A percentile compares a stretch with the other conserved stretches of the same genome.
Evolutionary conservation across 352 stramenopile genomes (phyloP).

Genomic region (Elongisporangium anandrum): DNA sequence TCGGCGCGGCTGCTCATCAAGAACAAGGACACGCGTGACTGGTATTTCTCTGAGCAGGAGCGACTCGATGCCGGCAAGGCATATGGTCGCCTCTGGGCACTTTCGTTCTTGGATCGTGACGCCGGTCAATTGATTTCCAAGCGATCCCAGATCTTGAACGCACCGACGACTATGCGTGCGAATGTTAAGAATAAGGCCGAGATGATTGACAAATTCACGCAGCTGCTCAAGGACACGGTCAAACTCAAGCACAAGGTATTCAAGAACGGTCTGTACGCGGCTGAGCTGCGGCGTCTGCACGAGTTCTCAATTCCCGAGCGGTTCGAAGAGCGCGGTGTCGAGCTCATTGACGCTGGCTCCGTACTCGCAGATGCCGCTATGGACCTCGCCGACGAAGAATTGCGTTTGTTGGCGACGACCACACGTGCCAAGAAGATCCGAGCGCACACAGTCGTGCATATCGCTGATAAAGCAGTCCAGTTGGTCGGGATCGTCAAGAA

Average conservation of each 20-base stretch:
- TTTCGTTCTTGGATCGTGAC: conserved; percentile 79
- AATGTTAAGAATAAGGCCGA: conserved; percentile 76
- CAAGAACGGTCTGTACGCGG: conserved; percentile 60
- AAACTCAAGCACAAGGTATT: conserved; percentile 89
- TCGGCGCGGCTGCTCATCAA: conserved; percentile 83
- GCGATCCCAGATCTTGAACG: conserved; percentile 63
- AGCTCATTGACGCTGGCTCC: conserved; percentile 58
- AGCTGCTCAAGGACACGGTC: conserved; percentile 81
- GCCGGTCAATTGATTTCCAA: conserved; percentile 73
- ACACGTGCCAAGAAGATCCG: conserved; percentile 81
- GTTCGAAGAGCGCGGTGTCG: conserved; percentile 61
- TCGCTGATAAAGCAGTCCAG: conserved; percentile 69
- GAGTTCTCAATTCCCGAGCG: conserved; percentile 61
- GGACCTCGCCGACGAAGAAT: conserved; percentile 78
- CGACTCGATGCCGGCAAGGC: conserved; percentile 70
- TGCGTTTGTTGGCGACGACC: conserved; percentile 52
- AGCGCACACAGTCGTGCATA: conserved; percentile 57
- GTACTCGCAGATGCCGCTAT: conserved; percentile 63
- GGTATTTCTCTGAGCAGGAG: conserved; percentile 81
- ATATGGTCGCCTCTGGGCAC: conserved; percentile 69
- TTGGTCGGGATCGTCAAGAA: conserved; percentile 85
- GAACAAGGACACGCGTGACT: conserved; percentile 84
- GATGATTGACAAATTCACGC: conserved; percentile 83
- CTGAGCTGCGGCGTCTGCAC: conserved; percentile 49
- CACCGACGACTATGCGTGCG: conserved; percentile 52